Evolutionary conservation across 305 asterid genomes (phyloP), one percentile per base, ranked within the genome.

Genomic region (Rubia peregrina): DNA sequence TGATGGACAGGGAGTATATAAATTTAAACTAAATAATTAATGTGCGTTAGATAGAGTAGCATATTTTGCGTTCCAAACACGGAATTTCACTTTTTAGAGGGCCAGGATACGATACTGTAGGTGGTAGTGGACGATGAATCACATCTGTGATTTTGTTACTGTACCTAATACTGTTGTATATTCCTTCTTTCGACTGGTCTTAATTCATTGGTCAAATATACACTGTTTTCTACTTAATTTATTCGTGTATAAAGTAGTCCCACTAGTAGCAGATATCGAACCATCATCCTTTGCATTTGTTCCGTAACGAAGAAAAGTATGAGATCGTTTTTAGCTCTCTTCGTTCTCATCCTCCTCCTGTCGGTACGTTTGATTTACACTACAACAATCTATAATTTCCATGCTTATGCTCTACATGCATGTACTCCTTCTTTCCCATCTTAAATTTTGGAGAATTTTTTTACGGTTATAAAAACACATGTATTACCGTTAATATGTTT

Each of bases 271-370:
- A 46, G 21, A 17, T 48, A 51, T 51, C 57, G 56, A 51, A 42
- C 44, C 65, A 11, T n/a, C 57, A 19, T 51, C 57, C 22, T 6
- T 17, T 17, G 57, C 57, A 51, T 51, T 51, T 7, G n/a, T 17
- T 49, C 11, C 56, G 56, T 7, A 13, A 14, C 56, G 7, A 36
- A 36, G 40, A 36, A 36, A 36, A 51, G 57, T 16, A 82, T 72
- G 83, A 86, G 79, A 79, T 64, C 84, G 71, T 51, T 61, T 71
- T 69, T 82, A 56, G 74, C 84, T 72, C 71, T 83, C 74, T 30
- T 72, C 64, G 44, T 81, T 71, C 71, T 90, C 67, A 73, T 87
- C 81, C 80, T 88, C 69, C 83, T 87, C 55, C 24, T 81, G 42
- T 55, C 75, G 86, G 96, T 90, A 17, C 22, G 57, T 51, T 8